Evolutionary conservation across 805 yeast genomes (phyloP).

Genomic region (Pichia cephalocereana): DNA sequence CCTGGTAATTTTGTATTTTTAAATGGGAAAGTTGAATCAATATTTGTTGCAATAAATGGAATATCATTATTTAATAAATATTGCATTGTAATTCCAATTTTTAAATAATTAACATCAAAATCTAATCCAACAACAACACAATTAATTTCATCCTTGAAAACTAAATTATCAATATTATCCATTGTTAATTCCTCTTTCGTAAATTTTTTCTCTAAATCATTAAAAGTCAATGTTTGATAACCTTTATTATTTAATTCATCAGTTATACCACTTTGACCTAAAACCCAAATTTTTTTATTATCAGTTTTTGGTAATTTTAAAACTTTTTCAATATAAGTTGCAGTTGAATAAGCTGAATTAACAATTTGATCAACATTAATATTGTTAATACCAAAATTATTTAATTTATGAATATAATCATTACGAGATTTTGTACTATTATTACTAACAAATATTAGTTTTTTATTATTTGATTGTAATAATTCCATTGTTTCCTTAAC

Average conservation of each 20-base stretch:
- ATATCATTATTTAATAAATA: slow-evolving; percentile 59
- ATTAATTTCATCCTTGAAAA: slow-evolving; percentile 57
- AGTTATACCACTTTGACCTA: slow-evolving; percentile 83
- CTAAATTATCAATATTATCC: slow-evolving; percentile 46
- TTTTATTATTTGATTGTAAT: slow-evolving; percentile 48
- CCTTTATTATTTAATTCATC: slow-evolving; percentile 73
- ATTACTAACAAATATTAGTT: slow-evolving; percentile 84
- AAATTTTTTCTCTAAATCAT: slow-evolving; percentile 35
- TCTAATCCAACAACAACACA: slow-evolving; percentile 89
- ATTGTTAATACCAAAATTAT: slow-evolving; percentile 42
- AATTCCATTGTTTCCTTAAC: slow-evolving; percentile 67
- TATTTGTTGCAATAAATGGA: slow-evolving; percentile 84
- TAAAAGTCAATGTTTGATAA: slow-evolving; percentile 58
- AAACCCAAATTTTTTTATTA: slow-evolving; percentile 73
- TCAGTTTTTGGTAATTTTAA: slow-evolving; percentile 50
- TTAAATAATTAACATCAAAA: slow-evolving; percentile 66
- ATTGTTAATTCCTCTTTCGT: slow-evolving; percentile 27
- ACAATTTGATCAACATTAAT: slow-evolving; percentile 58
- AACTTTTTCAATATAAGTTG: slow-evolving; percentile 73
- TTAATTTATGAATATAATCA: slow-evolving; percentile 69
- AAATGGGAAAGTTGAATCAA: slow-evolving; percentile 90
- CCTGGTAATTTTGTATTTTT: slow-evolving; percentile 85
- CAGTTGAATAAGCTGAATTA: slow-evolving; percentile 88
- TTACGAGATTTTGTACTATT: slow-evolving; percentile 86
- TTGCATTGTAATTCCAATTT: slow-evolving; percentile 72